A percentile compares a stretch with the other conserved stretches of the same genome.
These are phyloP conservation scores for Aristolochia californica DNA, from an alignment of 164 flowering plant genomes.

Conservation along the genomic window DNA sequence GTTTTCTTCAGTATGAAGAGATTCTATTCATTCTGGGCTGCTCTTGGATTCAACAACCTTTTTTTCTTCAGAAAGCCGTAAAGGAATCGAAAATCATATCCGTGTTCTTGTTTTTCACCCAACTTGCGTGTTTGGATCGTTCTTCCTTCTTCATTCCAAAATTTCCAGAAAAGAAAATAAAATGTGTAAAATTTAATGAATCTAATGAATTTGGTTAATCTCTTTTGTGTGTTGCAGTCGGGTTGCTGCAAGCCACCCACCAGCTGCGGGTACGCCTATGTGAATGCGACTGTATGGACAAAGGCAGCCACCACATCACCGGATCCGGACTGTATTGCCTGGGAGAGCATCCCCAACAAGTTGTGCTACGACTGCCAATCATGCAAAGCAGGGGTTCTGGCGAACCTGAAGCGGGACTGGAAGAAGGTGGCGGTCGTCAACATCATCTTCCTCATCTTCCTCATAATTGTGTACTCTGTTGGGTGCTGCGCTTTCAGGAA, in stretches of 20 bases:
- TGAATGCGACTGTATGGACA: conserved; percentile 32
- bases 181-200: neutral
- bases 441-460: conserved; percentile 33
- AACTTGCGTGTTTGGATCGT: neutral
- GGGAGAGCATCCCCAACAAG: conserved; percentile 21
- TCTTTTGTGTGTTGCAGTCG: conserved; percentile 24
- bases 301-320: neutral
- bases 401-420: conserved; percentile 39
- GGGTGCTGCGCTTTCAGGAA: conserved; percentile 57
- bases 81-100: too few species aligned
- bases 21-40: too few species aligned
- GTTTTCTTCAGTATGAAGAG: too few species aligned
- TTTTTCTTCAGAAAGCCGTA: too few species aligned
- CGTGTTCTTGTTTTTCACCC: neutral
- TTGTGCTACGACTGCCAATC: conserved; percentile 42
- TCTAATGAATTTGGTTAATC: neutral
- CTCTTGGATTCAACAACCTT: too few species aligned
- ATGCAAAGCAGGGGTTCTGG: conserved; percentile 50
- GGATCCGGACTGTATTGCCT: conserved; percentile 24
- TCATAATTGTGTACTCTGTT: conserved; percentile 34
- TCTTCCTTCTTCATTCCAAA: neutral
- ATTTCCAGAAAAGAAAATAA: too few species aligned
- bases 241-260: conserved; percentile 63
- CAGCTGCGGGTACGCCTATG: conserved; percentile 29
- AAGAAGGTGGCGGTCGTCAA: conserved; percentile 39